phyloP scores from a whole-genome alignment of 2,329 filamentous ascomycete species.

The Neurospora sp. region DNA sequence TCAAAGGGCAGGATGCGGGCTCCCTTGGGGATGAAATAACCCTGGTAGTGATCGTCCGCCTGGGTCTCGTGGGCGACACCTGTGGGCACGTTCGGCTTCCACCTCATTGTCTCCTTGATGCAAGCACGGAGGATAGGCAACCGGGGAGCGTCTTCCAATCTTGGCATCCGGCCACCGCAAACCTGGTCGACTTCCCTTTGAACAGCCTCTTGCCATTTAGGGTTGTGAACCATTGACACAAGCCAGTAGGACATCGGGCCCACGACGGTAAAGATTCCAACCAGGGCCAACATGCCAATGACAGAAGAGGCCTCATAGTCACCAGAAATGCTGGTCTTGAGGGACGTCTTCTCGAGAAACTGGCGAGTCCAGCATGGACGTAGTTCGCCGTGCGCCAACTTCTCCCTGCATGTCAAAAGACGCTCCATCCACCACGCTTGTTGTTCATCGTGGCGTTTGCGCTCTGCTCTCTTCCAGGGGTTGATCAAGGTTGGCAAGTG shows the following conservation, averaged over 20 bases:
- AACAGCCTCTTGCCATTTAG: constrained; percentile 34
- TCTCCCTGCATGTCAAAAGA: constrained; percentile 26
- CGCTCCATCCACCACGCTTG: constrained; percentile 42
- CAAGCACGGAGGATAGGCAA: constrained; percentile 34
- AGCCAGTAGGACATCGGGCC: constrained; percentile 27
- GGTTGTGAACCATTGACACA: constrained; percentile 36
- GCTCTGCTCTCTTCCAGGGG: constrained; percentile 43
- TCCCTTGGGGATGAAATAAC: constrained; percentile 39
- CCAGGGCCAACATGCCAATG: constrained; percentile 28
- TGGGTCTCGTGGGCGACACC: constrained; percentile 41
- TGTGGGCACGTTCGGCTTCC: constrained; percentile 36
- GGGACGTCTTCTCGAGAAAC: constrained; percentile 27
- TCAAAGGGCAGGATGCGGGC: constrained; percentile 31
- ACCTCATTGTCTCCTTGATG: constrained; percentile 34
- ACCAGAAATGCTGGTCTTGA: constrained; percentile 16
- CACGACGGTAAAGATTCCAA: constrained; percentile 28
- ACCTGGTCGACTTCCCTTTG: constrained; percentile 34
- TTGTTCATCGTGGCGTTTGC: constrained; percentile 41
- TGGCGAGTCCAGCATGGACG: constrained; percentile 31
- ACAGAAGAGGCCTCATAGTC: constrained; percentile 21
- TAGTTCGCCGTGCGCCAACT: constrained; percentile 30
- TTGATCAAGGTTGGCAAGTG: constrained; percentile 38
- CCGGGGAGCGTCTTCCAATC: constrained; percentile 31
- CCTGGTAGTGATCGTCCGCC: constrained; percentile 37
- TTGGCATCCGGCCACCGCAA: constrained; percentile 31